Evolutionary conservation across 2,329 filamentous ascomycete species (phyloP).

Genomic region (Pseudocercospora crystallina): DNA sequence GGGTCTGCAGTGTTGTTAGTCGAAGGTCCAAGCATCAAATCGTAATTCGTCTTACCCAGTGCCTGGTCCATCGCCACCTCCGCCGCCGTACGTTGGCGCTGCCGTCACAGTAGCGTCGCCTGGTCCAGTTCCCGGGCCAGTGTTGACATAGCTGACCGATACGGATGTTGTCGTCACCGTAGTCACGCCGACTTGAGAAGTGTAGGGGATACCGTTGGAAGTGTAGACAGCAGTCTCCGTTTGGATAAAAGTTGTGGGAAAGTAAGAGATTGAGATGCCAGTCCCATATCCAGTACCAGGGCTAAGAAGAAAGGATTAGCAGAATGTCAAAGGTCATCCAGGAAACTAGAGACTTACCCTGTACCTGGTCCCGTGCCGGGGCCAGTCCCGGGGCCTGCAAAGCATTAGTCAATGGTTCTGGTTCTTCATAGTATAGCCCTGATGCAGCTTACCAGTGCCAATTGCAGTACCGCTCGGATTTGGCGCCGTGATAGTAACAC

Average conservation of each 20-base stretch:
- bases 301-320: not conserved
- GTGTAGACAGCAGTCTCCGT: not conserved
- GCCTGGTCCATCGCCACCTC: not conserved
- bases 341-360: conserved; percentile 2
- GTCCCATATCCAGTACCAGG: conserved; percentile 5
- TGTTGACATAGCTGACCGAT: conserved; percentile 2
- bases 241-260: not conserved
- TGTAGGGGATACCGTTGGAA: conserved; percentile 4
- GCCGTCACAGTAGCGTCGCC: conserved; percentile 2
- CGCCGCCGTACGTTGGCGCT: not conserved
- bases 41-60: too few species aligned
- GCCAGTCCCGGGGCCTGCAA: conserved; percentile 1
- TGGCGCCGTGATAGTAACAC: conserved; percentile 1
- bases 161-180: conserved; percentile 3
- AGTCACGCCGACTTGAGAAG: conserved; percentile 1
- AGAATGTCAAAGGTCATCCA: not conserved
- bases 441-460: conserved; percentile 6
- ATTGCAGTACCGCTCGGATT: not conserved
- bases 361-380: not conserved
- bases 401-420: not conserved
- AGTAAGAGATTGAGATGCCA: conserved; percentile 4
- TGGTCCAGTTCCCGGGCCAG: conserved; percentile 12
- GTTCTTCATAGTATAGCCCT: too few species aligned
- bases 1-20: not conserved
- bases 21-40: too few species aligned